Evolutionary conservation across 345 rosid genomes (phyloP), one percentile per base, ranked within the genome.

Genomic region (Brassica cretica): DNA sequence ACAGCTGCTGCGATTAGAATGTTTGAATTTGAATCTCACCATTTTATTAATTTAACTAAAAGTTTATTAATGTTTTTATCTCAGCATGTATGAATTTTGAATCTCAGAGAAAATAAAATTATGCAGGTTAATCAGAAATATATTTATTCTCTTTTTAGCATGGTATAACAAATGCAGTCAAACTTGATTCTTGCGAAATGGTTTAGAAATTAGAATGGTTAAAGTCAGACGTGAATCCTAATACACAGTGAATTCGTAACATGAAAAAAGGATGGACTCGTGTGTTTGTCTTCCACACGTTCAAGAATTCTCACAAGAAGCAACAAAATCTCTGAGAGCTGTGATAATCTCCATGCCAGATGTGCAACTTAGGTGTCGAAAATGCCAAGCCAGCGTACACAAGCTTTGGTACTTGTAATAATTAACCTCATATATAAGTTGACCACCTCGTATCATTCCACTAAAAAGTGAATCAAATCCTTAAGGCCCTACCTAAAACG

Each of bases 341-440:
- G 76, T 71, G 60, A 55, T n/a, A 41, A 65, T 41, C 67, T 71
- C 18, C 59, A 15, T 29, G 76, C 51, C 73, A 78, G 72, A 21
- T 72, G 35, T 58, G 61, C 65, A 53, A 16, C 62, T 76, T 6
- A n/a, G 75, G 21, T 64, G 65, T 37, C 71, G 8, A 15, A 68
- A 77, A 33, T 49, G 64, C 56, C 37, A 29, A 66, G 33, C 25
- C 37, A 55, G 5, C 35, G n/a, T 10, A 32, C 29, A 44, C 55
- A 58, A 58, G 55, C 68, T 68, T 78, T 71, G 71, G 19, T 67
- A 14, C 44, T 60, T 73, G 73, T 79, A 61, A 73, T 73, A 67
- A 73, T 79, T 68, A 78, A 60, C 77, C 18, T 67, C 77, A 33
- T 39, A 35, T 32, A 33, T 58, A 14, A 59, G 68, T 61, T 60